These are phyloP conservation scores for Glarea lozoyensis DNA, from an alignment of 495 filamentous ascomycete genomes.

Conservation along the genomic window DNA sequence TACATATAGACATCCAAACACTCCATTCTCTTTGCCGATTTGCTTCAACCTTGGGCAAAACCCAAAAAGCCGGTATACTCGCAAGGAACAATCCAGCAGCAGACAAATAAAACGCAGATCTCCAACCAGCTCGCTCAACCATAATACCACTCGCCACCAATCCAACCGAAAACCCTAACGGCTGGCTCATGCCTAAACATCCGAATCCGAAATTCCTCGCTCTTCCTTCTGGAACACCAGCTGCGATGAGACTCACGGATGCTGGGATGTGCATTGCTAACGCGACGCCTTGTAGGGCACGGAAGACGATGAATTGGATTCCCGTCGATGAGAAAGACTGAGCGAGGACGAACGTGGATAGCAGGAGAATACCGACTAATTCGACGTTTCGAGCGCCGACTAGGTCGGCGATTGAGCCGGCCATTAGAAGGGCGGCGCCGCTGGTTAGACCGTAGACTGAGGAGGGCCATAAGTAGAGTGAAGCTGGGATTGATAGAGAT, in stretches of 20 bases:
- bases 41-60: slow-evolving; percentile 20
- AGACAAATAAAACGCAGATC: slow-evolving; percentile 37
- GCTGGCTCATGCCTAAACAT: slow-evolving; percentile 35
- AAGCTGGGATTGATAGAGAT: slow-evolving; percentile 20
- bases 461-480: slow-evolving; percentile 26
- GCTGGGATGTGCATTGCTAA: slow-evolving; percentile 40
- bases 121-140: slow-evolving; percentile 33
- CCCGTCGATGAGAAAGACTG: slow-evolving; percentile 32
- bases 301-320: slow-evolving; percentile 40
- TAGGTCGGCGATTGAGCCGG: slow-evolving; percentile 43
- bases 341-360: slow-evolving; percentile 34
- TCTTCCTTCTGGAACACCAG: slow-evolving; percentile 21
- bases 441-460: slow-evolving; percentile 30
- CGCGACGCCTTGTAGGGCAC: slow-evolving; percentile 38
- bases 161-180: slow-evolving; percentile 42
- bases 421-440: slow-evolving; percentile 39
- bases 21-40: slow-evolving; percentile 8
- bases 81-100: slow-evolving; percentile 17
- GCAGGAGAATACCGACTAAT: slow-evolving; percentile 35
- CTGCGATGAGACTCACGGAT: slow-evolving; percentile 36
- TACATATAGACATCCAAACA: slow-evolving; percentile 12
- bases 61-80: slow-evolving; percentile 17
- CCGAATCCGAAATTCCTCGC: slow-evolving; percentile 43
- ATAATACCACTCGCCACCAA: slow-evolving; percentile 45
- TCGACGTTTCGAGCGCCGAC: slow-evolving; percentile 35